A percentile compares a stretch with the other conserved stretches of the same genome.
These are phyloP conservation scores for Arbutus unedo DNA, from an alignment of 148 eudicot genomes.

Conservation along the genomic window DNA sequence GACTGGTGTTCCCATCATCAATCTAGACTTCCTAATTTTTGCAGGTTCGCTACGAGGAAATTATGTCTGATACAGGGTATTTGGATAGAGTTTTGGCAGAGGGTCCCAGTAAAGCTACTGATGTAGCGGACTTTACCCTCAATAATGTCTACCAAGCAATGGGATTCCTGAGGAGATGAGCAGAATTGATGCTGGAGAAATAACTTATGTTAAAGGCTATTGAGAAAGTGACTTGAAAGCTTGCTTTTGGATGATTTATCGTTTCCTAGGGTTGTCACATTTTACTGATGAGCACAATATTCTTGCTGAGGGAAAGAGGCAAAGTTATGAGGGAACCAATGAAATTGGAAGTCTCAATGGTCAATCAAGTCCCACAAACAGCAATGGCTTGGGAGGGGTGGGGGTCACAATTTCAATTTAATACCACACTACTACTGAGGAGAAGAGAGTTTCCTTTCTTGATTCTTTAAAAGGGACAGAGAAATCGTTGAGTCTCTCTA, in stretches of 20 bases:
- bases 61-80: constrained; percentile 59
- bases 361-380: too few relatives aligned
- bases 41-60: constrained; percentile 74
- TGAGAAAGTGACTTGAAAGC: constrained; percentile 8
- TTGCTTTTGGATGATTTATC: neutral
- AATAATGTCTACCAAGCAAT: constrained; percentile 82
- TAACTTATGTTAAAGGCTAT: constrained; percentile 4
- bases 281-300: constrained; percentile 16
- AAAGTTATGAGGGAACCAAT: neutral
- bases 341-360: too few relatives aligned
- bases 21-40: constrained; percentile 7
- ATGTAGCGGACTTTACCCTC: constrained; percentile 70
- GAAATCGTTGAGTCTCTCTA: too few relatives aligned
- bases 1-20: neutral
- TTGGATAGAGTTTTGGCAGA: constrained; percentile 70
- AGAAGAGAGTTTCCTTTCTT: too few relatives aligned
- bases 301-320: constrained; percentile 14
- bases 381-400: too few relatives aligned
- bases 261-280: neutral
- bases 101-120: constrained; percentile 74
- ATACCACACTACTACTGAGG: too few relatives aligned
- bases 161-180: constrained; percentile 77
- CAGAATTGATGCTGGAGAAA: neutral
- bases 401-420: too few relatives aligned
- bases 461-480: too few relatives aligned